Conservation (phyloP, 139 green algal species). For the Picochlorum costavermella region DNA sequence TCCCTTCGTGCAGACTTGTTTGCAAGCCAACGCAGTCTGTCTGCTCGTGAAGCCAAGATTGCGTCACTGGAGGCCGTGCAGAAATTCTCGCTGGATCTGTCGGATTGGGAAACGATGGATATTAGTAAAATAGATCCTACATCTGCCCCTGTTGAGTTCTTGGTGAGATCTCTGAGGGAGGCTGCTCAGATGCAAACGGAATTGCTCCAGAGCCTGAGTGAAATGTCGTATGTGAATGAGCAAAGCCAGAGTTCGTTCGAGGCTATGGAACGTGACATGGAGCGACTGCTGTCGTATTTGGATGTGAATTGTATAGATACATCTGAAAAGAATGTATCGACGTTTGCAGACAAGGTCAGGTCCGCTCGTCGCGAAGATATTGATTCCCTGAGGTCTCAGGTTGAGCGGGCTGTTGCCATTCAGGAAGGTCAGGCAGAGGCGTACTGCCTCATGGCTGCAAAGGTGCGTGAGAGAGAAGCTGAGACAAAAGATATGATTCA, state of each 20-base stretch:
- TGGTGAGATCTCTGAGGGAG: not conserved
- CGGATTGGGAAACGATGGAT: not conserved
- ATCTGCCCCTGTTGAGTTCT: not conserved
- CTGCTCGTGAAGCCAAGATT: not conserved
- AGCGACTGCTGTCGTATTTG: not conserved
- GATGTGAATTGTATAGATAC: no score
- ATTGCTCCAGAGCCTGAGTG: not conserved
- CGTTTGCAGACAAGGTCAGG: no score
- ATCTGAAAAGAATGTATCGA: not conserved
- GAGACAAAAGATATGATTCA: not conserved
- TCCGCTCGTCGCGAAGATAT: no score
- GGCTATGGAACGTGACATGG: not conserved
- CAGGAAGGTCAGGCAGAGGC: constrained; percentile 9
- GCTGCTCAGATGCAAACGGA: constrained; percentile 1
- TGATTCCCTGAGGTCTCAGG: not conserved
- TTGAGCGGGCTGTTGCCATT: not conserved
- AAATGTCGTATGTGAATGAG: constrained; percentile 1
- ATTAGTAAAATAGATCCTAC: not conserved
- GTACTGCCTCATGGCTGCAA: not conserved
- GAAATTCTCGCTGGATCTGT: not conserved
- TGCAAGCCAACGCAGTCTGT: no score
- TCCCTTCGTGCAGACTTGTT: no score
- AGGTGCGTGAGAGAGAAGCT: not conserved
- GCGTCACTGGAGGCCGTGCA: not conserved
- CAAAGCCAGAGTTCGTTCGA: not conserved